phyloP scores from a whole-genome alignment of 1,284 basidiomycete genomes.

The Ceratobasidium papillatum region DNA sequence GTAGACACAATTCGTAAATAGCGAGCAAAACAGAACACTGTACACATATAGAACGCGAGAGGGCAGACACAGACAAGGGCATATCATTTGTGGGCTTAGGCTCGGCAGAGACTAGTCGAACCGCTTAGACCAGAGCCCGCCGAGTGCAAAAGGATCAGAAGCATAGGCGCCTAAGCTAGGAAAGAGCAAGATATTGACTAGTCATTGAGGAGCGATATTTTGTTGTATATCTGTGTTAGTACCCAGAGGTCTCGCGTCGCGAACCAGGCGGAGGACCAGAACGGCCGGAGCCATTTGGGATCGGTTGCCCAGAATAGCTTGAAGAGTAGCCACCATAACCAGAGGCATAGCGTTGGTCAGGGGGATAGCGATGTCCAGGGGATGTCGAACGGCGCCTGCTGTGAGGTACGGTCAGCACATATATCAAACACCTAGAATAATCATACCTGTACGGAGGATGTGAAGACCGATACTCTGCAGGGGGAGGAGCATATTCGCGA shows the following conservation, averaged over 20 bases:
- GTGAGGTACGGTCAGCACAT: neutral
- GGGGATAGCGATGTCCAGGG: slow-evolving; percentile 36
- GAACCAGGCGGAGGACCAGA: slow-evolving; percentile 39
- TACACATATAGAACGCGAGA: slow-evolving; percentile 37
- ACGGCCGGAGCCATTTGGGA: slow-evolving; percentile 28
- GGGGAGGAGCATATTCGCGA: slow-evolving; percentile 34
- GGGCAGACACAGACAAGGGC: slow-evolving; percentile 25
- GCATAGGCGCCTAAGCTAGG: slow-evolving; percentile 29
- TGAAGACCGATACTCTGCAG: slow-evolving; percentile 31
- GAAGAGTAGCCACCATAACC: slow-evolving; percentile 35
- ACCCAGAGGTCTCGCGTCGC: slow-evolving; percentile 37
- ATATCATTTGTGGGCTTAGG: slow-evolving; percentile 36
- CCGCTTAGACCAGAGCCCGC: slow-evolving; percentile 34
- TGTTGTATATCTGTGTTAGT: slow-evolving; percentile 10
- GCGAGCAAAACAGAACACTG: slow-evolving; percentile 34
- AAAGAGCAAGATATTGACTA: slow-evolving; percentile 30
- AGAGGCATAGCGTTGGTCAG: slow-evolving; percentile 40
- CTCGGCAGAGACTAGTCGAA: slow-evolving; percentile 36
- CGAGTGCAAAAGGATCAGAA: slow-evolving; percentile 30
- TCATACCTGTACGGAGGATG: slow-evolving; percentile 35
- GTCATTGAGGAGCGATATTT: slow-evolving; percentile 10
- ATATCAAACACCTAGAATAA: neutral
- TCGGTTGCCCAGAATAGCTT: slow-evolving; percentile 36
- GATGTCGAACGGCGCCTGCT: slow-evolving; percentile 37
- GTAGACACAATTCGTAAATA: slow-evolving; percentile 38